Evolutionary conservation across 2,329 filamentous ascomycete species (phyloP), one percentile per base, ranked within the genome.

Genomic region (Pseudopyricularia cyperi): DNA sequence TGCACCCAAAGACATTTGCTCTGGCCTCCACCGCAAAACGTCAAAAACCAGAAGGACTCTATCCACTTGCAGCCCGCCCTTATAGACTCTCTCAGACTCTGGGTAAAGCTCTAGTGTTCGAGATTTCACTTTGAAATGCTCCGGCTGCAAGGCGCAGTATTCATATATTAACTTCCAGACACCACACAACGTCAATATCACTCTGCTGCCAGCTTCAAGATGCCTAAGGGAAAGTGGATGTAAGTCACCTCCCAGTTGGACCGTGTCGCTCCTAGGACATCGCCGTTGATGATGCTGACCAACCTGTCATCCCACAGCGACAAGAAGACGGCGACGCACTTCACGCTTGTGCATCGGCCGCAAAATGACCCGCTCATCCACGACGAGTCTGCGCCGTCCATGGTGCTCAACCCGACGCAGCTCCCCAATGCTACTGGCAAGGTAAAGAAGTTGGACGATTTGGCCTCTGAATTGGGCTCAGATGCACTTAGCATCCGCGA

Each of bases 351-450:
- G 61, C 88, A 96, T 71, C 88, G 93, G 63, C 88, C 91, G 33
- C 94, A 98, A 71, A 89, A 96, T 80, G 93, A 98, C 68, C 93
- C 94, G 47, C 81, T 91, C 61, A 96, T 98, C 66, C 86, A 98
- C 77, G 90, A 98, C 73, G 79, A 85, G 61, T 78, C 83, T 62
- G 90, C 89, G 52, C 87, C 91, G 48, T 84, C 89, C 59, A 93
- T 95, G 81, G 85, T 98, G 64, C 81, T 98, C 57, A 87, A 93
- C 64, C 88, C 73, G 54, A 80, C 72, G 46, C 70, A 71, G 60
- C 66, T 61, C 47, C 69, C 70, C 52, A 77, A 76, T 59, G 72
- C 61, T 59, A 58, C 67, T 47, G 63, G 68, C 14, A 74, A 74
- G 53, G 71, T 79, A 55, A 85, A 85, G 66, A 82, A 81, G 53